These are phyloP conservation scores for Ganoderma lucidum DNA, from an alignment of 1,284 basidiomycete genomes.

Conservation along the genomic window DNA sequence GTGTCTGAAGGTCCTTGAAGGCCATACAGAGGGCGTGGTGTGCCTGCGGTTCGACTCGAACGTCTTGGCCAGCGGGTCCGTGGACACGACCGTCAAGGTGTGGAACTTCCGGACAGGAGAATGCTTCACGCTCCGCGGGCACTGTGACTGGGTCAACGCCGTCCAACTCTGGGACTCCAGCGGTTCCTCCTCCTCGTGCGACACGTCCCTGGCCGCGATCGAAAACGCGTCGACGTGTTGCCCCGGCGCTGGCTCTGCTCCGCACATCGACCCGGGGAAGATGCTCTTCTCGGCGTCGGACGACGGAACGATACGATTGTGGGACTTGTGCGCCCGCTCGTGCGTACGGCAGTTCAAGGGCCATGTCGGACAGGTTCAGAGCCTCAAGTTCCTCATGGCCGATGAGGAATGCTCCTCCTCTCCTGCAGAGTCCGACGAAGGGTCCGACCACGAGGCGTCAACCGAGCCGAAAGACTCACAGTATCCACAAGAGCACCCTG, in stretches of 20 bases:
- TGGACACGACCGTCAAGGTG: slow-evolving; percentile 90
- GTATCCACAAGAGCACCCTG: slow-evolving; percentile 29
- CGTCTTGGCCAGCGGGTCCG: slow-evolving; percentile 91
- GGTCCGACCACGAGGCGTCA: slow-evolving; percentile 17
- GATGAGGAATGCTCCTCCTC: slow-evolving; percentile 36
- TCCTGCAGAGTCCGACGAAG: slow-evolving; percentile 12
- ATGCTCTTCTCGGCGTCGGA: slow-evolving; percentile 98
- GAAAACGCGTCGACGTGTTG: slow-evolving; percentile 35
- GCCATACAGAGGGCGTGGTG: slow-evolving; percentile 93
- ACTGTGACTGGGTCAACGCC: slow-evolving; percentile 96
- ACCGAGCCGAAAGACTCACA: slow-evolving; percentile 36
- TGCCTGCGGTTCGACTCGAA: slow-evolving; percentile 94
- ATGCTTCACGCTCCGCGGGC: slow-evolving; percentile 93
- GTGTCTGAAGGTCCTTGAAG: slow-evolving; percentile 87
- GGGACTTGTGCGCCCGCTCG: slow-evolving; percentile 86
- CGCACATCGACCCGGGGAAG: slow-evolving; percentile 80
- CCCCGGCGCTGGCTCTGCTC: slow-evolving; percentile 21
- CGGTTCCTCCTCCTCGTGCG: slow-evolving; percentile 50
- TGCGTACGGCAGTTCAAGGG: slow-evolving; percentile 90
- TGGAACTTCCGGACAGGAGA: slow-evolving; percentile 96
- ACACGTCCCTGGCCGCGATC: slow-evolving; percentile 46
- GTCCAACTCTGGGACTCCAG: slow-evolving; percentile 92
- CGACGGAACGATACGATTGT: slow-evolving; percentile 92
- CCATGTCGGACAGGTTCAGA: slow-evolving; percentile 96
- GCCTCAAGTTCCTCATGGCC: slow-evolving; percentile 74